These are phyloP conservation scores for Xylariaceae sp. DNA, from an alignment of 2,329 filamentous ascomycete genomes.

Conservation along the genomic window DNA sequence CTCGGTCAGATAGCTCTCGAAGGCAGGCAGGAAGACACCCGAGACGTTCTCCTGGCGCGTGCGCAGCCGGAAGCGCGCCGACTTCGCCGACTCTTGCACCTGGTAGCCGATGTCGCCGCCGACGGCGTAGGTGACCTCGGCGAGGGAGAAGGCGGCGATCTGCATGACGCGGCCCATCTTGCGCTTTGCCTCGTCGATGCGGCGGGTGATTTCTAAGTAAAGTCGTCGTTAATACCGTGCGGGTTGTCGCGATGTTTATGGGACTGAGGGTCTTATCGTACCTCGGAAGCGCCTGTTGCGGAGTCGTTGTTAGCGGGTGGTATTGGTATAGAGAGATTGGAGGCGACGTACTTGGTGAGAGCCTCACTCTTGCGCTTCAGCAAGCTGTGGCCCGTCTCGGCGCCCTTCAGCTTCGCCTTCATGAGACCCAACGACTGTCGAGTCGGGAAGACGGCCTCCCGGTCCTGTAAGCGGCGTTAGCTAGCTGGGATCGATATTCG, in stretches of 20 bases:
- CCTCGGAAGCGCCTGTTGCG: constrained; percentile 74
- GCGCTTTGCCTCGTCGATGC: constrained; percentile 97
- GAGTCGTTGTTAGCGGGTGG: constrained; percentile 9
- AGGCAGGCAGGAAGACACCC: constrained; percentile 87
- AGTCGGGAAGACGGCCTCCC: constrained; percentile 95
- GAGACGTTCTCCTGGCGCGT: constrained; percentile 99
- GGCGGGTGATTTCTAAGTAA: constrained; percentile 76
- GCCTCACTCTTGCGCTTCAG: constrained; percentile 98
- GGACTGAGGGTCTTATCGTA: constrained; percentile 36
- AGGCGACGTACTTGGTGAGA: constrained; percentile 72
- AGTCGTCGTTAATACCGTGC: not conserved
- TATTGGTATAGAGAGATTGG: not conserved
- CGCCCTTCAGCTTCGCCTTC: constrained; percentile 96
- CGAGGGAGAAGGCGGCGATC: constrained; percentile 94
- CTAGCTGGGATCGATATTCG: constrained; percentile 2
- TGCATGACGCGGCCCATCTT: constrained; percentile 99
- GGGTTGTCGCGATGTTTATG: not conserved
- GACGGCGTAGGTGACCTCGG: constrained; percentile 95
- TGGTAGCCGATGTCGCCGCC: constrained; percentile 95
- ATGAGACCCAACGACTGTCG: constrained; percentile 94
- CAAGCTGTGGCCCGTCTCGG: constrained; percentile 85
- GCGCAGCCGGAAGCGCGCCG: constrained; percentile 84
- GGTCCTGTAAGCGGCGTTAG: constrained; percentile 54
- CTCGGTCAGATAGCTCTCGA: constrained; percentile 85
- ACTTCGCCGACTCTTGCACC: constrained; percentile 91